These are phyloP conservation scores for Pythium vanterpoolii DNA, from an alignment of 352 stramenopile genomes.

Conservation along the genomic window DNA sequence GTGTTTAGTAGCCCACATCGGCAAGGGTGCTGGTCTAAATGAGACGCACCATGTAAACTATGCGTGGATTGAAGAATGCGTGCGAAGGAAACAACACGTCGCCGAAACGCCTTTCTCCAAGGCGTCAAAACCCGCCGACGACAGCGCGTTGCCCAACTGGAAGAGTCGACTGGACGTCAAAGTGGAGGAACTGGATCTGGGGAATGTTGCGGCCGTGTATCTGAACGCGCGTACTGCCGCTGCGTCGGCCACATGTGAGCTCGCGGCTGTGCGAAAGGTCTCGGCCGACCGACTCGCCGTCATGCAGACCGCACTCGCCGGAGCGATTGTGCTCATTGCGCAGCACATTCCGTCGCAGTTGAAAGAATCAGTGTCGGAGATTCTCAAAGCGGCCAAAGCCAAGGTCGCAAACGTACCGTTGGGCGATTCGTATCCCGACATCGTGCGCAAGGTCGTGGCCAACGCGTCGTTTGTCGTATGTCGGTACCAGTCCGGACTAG, in stretches of 20 bases:
- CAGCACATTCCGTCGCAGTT: constrained; percentile 69
- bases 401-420: constrained; percentile 80
- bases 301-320: constrained; percentile 50
- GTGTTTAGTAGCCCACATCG: constrained; percentile 56
- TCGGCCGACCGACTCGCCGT: constrained; percentile 41
- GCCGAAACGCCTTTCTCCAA: constrained; percentile 41
- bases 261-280: constrained; percentile 17
- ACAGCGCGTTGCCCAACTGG: constrained; percentile 15
- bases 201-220: constrained; percentile 8
- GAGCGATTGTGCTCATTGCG: constrained; percentile 65
- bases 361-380: constrained; percentile 57
- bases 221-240: constrained; percentile 4
- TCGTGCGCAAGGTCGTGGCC: constrained; percentile 71
- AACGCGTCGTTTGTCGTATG: constrained; percentile 84
- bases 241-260: constrained; percentile 16
- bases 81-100: constrained; percentile 46
- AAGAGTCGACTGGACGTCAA: constrained; percentile 17
- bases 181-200: constrained; percentile 19
- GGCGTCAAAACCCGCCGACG: not conserved
- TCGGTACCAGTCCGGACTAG: constrained; percentile 72
- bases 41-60: constrained; percentile 69
- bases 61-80: constrained; percentile 81
- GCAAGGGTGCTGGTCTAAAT: constrained; percentile 41
- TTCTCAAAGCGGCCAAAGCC: constrained; percentile 64
- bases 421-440: constrained; percentile 66